Evolutionary conservation across 2,329 filamentous ascomycete species (phyloP).

Genomic region (Stachybotrys chartarum): DNA sequence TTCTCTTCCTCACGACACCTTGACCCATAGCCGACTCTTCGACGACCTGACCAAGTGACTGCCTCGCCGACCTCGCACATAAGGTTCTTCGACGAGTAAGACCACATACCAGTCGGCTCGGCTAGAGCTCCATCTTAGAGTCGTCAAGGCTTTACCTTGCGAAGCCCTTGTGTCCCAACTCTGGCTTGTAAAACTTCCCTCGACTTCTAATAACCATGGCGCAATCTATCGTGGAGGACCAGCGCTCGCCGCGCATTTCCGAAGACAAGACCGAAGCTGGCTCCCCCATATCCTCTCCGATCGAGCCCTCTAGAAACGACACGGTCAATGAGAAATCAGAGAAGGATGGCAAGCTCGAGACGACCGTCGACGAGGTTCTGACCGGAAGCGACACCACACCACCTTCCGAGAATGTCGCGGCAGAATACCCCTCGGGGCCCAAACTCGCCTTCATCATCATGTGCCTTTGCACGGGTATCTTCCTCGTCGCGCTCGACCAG

Average conservation of each 20-base stretch:
- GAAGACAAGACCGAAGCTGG: slow-evolving; percentile 23
- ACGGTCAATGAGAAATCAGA: slow-evolving; percentile 3
- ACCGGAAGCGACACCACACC: neutral
- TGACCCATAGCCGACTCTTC: too few species aligned
- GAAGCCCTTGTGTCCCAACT: neutral
- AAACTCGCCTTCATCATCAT: slow-evolving; percentile 33
- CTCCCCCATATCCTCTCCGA: slow-evolving; percentile 7
- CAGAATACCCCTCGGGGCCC: slow-evolving; percentile 29
- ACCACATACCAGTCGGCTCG: too few species aligned
- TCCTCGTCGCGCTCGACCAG: slow-evolving; percentile 44
- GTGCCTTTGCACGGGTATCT: slow-evolving; percentile 38
- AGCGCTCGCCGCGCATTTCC: slow-evolving; percentile 15
- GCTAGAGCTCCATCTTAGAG: too few species aligned
- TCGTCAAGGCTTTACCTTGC: too few species aligned
- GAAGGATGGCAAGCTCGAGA: slow-evolving; percentile 3
- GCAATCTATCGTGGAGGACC: slow-evolving; percentile 6
- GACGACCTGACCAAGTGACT: too few species aligned
- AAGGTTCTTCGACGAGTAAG: too few species aligned
- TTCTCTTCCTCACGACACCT: neutral
- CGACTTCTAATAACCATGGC: slow-evolving; percentile 1
- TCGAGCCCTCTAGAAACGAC: slow-evolving; percentile 6
- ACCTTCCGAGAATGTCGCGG: neutral
- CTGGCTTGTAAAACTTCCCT: neutral
- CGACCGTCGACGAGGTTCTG: slow-evolving; percentile 7
- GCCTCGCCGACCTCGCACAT: too few species aligned